These are phyloP conservation scores for Pterocarpus macrocarpus DNA, from an alignment of 306 rosid species.

Conservation along the genomic window DNA sequence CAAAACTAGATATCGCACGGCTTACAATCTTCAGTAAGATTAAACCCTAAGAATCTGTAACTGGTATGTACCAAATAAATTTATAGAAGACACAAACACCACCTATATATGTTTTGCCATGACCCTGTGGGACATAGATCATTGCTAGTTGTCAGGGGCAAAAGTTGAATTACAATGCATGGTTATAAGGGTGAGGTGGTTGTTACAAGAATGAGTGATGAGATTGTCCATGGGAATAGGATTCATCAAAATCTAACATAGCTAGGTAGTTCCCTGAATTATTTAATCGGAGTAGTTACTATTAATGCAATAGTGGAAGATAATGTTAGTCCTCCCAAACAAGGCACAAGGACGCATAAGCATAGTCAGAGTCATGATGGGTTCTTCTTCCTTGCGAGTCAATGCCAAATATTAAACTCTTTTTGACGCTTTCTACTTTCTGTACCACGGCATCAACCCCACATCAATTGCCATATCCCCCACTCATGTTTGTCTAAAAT, in stretches of 20 bases:
- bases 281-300: constrained; percentile 22
- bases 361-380: constrained; percentile 38
- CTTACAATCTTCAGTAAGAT: not conserved
- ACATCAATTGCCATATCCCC: constrained; percentile 35
- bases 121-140: not conserved
- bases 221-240: constrained; percentile 1
- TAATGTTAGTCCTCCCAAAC: constrained; percentile 6
- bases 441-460: constrained; percentile 25
- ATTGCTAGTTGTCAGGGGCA: not conserved
- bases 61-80: constrained; percentile 23
- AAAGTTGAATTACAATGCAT: not conserved
- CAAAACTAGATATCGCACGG: not conserved
- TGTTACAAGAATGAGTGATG: not conserved
- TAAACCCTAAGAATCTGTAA: constrained; percentile 6
- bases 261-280: constrained; percentile 27
- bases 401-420: constrained; percentile 50
- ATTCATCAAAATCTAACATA: constrained; percentile 14
- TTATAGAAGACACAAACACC: constrained; percentile 17
- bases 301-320: constrained; percentile 27
- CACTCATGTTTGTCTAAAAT: constrained; percentile 49
- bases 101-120: not conserved
- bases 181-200: not conserved
- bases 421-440: constrained; percentile 49
- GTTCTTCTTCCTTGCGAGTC: constrained; percentile 38
- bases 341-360: not conserved